Evolutionary conservation across 768 basidiomycete genomes (phyloP), one percentile per base, ranked within the genome.

Genomic region (Brasilioporus rufonigricans): DNA sequence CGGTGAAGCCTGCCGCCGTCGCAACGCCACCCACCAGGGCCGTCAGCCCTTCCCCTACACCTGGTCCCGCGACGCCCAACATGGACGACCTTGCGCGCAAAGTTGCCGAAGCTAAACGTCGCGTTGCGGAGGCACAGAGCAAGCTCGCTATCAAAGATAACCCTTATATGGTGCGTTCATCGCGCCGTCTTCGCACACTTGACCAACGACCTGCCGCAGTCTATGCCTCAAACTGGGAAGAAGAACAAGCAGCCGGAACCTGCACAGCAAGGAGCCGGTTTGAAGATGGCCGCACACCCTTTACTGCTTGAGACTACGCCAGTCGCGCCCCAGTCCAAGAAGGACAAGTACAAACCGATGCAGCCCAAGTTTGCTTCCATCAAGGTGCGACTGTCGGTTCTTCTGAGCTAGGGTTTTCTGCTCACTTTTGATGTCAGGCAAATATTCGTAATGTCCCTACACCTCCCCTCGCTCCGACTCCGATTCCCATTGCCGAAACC

Each of bases 351-450:
- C 73, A 96, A 95, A 69, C 93, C 96, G 18, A 98, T 99, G 95
- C 94, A 95, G 59, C 97, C 97, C 47, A 99, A 99, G 72, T 99
- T 98, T 70, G 91, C 95, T 0, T 92, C 93, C 4, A 94, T 96
- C 71, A 93, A 89, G 77, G 91, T 87, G 19, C 45, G 76, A 61
- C 31, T 43, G 13, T 24, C 39, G 21, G 35, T 14, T 16, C 26
- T n/a, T 33, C 14, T 32, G n/a, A 14, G 52, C 5, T 12, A 27
- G 18, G 38, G 24, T 40, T 21, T 45, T 23, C 1, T 31, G 18
- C 47, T 57, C 16, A 63, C 44, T 3, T 29, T 2, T 23, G 4
- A 1, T 47, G 4, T 13, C 48, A 86, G 80, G 90, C 90, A 6
- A 95, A 96, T 62, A 80, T 81, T 10, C 84, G 91, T n/a, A 88